Base-by-base conservation (phyloP, 2,329 filamentous ascomycete species). In the Emergomyces africanus region DNA sequence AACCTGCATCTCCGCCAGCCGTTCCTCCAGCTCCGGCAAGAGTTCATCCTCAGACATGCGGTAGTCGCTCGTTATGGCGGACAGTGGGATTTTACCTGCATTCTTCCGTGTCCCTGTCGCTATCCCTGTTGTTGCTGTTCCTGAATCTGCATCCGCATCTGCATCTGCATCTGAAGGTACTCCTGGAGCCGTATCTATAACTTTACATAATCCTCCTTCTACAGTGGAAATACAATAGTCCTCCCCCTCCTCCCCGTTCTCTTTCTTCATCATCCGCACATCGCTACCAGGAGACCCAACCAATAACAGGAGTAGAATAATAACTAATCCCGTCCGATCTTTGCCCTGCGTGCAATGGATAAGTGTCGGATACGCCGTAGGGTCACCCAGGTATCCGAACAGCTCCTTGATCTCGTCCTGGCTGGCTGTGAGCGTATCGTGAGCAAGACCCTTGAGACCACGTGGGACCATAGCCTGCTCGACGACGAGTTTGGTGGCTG, bases 291-390 rank as follows among this genome's bases (percentile, higher is more conserved):
- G 23, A 18, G 54, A 42, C 10, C 35, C 35, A 18, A 42, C 76
- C 12, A 88, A 74, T 66, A 92, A 77, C 23, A 95, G 74, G 0
- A 87, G 72, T 3, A 95, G 75, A 46, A 87, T 76, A 5, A 89
- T 77, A 12, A 88, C 77, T 14, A 95, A 75, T 0, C 90, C 90
- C 1, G 84, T 90, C 1, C 90, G 82, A 68, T 95, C 90, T 70
- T 95, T 96, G 60, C 90, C 90, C 67, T 95, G 89, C 0, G 90
- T 94, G 71, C 90, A 96, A 71, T 95, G 89, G 2, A 94, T 75
- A 8, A 95, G 69, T 0, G 85, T 72, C 0, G 90, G 89, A 63
- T 84, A 83, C 18, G 77, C 78, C 0, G 70, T 65, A 2, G 75
- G 69, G 0, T 78, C 69, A 10, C 78, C 72, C 60, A 96, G 83